Evolutionary conservation across 345 rosid species (phyloP), one percentile per base, ranked within the genome.

Genomic region (Brassica nigra): DNA sequence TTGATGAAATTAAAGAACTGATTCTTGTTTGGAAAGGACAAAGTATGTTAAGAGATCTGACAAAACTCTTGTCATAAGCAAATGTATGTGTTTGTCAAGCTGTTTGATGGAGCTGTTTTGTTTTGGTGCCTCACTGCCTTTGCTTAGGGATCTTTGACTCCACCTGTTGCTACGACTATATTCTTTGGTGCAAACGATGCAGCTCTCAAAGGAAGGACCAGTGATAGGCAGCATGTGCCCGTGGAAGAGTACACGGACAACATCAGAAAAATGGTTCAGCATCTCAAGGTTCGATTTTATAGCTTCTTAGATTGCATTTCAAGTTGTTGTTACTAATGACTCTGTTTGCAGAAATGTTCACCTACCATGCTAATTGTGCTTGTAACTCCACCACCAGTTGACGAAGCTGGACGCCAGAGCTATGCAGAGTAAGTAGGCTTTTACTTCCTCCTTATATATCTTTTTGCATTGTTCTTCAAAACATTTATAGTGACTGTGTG

Each of bases 111-210:
- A 33, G 44, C 37, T 30, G 67, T 64, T 37, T 66, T 49, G 58
- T 52, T 54, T 57, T 67, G 57, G 57, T 67, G 63, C 63, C 6
- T 49, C 39, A 23, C 27, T 23, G 27, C 27, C 37, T 68, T 33
- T 72, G 83, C 30, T 30, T 69, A 94, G 98, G 91, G 80, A 16
- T 73, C 86, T 44, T 20, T 70, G 10, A 81, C 87, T 66, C 82
- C 88, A 74, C 99, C 93, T 11, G 84, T 83, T 71, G 99, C 98
- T 57, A 73, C 91, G 57, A 87, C 99, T 4, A 80, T 95, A 12
- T 95, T 95, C 84, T 89, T 95, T 49, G 99, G 98, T 66, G 99
- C 98, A 42, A 95, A 95, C 82, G 99, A 95, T 84, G 98, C 99
- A 28, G 96, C 94, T 78, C 87, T 95, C 55, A 71, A 77, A 10